phyloP scores from a whole-genome alignment of 2,329 filamentous ascomycete species.

The Cryoendolithus antarcticus region DNA sequence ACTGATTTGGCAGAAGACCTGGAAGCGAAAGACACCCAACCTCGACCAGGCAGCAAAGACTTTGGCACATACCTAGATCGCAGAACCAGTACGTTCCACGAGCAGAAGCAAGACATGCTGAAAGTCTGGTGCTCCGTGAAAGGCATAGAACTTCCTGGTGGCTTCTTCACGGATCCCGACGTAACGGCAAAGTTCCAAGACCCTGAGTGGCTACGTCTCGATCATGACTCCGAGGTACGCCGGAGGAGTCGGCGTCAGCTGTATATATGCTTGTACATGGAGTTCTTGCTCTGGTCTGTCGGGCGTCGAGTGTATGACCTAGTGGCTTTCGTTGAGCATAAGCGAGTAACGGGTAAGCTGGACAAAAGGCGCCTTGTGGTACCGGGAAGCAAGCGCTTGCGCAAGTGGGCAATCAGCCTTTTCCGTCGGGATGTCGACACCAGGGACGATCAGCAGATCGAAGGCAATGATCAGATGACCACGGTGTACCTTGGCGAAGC shows the following conservation, averaged over 20 bases:
- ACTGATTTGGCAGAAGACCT: slow-evolving; percentile 32
- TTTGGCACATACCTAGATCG: slow-evolving; percentile 45
- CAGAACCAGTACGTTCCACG: slow-evolving; percentile 44
- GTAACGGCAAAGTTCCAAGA: slow-evolving; percentile 16
- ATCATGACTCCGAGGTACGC: slow-evolving; percentile 10
- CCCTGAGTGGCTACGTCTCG: slow-evolving; percentile 21
- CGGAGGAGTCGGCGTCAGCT: slow-evolving; percentile 52
- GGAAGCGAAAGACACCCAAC: slow-evolving; percentile 36
- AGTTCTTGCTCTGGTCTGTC: slow-evolving; percentile 51
- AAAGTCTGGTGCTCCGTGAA: slow-evolving; percentile 33
- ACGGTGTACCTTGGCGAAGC: slow-evolving; percentile 54
- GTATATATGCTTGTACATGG: slow-evolving; percentile 57
- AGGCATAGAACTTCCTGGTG: slow-evolving; percentile 35
- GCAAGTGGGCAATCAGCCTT: slow-evolving; percentile 50
- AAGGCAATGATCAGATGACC: slow-evolving; percentile 35
- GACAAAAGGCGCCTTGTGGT: slow-evolving; percentile 49
- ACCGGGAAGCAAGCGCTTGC: slow-evolving; percentile 49
- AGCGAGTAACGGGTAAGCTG: slow-evolving; percentile 51
- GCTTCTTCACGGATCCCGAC: slow-evolving; percentile 39
- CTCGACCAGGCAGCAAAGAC: slow-evolving; percentile 45
- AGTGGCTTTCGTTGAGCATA: slow-evolving; percentile 52
- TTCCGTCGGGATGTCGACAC: slow-evolving; percentile 42
- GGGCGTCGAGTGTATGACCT: slow-evolving; percentile 52
- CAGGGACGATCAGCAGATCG: slow-evolving; percentile 41
- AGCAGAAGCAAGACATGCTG: slow-evolving; percentile 38